Evolutionary conservation across 2,329 filamentous ascomycete genomes (phyloP), one percentile per base, ranked within the genome.

Genomic region (Paecilomyces niveus): DNA sequence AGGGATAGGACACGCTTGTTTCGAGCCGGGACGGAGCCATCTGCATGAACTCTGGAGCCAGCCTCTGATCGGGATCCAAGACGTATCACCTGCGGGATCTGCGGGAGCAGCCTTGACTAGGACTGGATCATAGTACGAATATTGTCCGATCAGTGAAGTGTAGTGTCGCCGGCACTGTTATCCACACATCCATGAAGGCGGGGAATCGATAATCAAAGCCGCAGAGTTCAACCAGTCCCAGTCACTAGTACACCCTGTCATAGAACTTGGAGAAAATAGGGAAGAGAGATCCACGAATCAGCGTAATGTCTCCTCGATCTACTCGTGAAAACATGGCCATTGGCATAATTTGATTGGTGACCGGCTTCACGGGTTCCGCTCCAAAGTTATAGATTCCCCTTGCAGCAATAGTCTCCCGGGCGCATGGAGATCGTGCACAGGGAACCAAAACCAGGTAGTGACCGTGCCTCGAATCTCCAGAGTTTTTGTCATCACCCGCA

Each of bases 331-430:
- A 50, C 54, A 57, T 58, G 62, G 59, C 58, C 63, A 68, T 68
- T 63, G 57, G 54, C 57, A 59, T 61, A 59, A 60, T 63, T 65
- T 73, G 69, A 73, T 73, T 74, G 72, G 71, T 73, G 69, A 71
- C 70, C 69, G 58, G 59, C 51, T 54, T 61, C 58, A 56, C 67
- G 66, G 62, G 60, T 32, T 59, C 51, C 66, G 65, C 60, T 68
- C 65, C 66, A 64, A 65, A 63, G 62, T 61, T 64, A 62, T 65
- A 61, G 59, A 57, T 58, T 67, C 68, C 67, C 72, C 72, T 74
- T 74, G 70, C 71, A 72, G 72, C 63, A 68, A 72, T 70, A 72
- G 63, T 69, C 54, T 61, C 60, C 66, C 60, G 59, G 61, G 59
- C 67, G 63, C 68, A 71, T 70, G 57, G 62, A 31, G 54, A 51